Conservation (phyloP, 768 basidiomycete species). For the Termitomyces eurrhizus region DNA sequence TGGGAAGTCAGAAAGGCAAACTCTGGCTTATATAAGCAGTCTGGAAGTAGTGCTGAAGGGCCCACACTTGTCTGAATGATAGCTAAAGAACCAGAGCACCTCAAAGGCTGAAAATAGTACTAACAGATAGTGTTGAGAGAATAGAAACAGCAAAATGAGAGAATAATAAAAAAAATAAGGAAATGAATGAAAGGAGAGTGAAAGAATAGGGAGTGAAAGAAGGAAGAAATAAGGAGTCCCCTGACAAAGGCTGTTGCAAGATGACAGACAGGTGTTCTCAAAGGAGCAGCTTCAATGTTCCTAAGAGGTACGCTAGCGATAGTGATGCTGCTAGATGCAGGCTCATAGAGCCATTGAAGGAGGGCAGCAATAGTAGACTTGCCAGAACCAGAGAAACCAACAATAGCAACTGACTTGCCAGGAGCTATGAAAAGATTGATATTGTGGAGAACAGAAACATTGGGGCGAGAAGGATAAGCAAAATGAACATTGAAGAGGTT, state of each 20-base stretch:
- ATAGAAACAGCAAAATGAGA: too few species aligned
- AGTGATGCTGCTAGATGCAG: conserved; percentile 55
- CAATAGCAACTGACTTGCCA: conserved; percentile 88
- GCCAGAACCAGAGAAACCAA: conserved; percentile 89
- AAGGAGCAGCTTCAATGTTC: conserved; percentile 64
- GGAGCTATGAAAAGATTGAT: conserved; percentile 62
- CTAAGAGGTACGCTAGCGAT: conserved; percentile 52
- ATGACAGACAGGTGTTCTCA: conserved; percentile 85
- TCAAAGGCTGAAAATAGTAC: too few species aligned
- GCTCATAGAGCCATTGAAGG: conserved; percentile 88
- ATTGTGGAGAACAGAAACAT: conserved; percentile 64
- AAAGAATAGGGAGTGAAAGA: too few species aligned
- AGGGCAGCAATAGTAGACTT: conserved; percentile 90
- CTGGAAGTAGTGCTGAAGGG: too few species aligned
- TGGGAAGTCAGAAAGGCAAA: too few species aligned
- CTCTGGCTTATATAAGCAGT: too few species aligned
- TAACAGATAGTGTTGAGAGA: too few species aligned
- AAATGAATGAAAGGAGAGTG: too few species aligned
- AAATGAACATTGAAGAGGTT: conserved; percentile 74
- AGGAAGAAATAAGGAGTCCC: too few species aligned
- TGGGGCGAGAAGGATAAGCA: conserved; percentile 77
- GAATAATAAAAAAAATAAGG: too few species aligned
- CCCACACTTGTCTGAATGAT: too few species aligned
- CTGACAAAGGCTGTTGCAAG: conserved; percentile 78
- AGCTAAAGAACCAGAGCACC: too few species aligned